Percentiles rank a stretch among this genome's conserved stretches.
phyloP scores from a whole-genome alignment of 2,329 filamentous ascomycete genomes.

The Amauroascus verrucosus region DNA sequence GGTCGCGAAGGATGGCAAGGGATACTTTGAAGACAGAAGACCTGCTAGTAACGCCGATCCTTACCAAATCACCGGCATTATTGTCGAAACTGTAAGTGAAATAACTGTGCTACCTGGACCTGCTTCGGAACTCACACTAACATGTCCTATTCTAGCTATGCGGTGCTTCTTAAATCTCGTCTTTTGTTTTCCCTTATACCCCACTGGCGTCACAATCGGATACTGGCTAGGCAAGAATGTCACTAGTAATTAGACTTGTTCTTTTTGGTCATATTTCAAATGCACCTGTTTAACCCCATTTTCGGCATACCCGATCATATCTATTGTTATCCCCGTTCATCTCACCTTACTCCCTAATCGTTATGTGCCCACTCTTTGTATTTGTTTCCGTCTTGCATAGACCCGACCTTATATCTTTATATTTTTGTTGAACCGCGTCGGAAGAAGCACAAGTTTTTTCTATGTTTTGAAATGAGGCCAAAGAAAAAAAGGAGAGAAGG shows the following conservation, averaged over 20 bases:
- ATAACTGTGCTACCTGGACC: not conserved
- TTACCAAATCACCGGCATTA: conserved; percentile 73
- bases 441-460: not conserved
- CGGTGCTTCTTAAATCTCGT: conserved; percentile 32
- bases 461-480: not conserved
- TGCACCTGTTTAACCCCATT: not conserved
- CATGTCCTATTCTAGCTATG: conserved; percentile 25
- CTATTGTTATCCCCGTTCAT: conserved; percentile 3
- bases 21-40: conserved; percentile 83
- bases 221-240: conserved; percentile 7
- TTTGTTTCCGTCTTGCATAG: conserved; percentile 3
- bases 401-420: not conserved
- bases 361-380: not conserved
- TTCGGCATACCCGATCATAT: conserved; percentile 5
- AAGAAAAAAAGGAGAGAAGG: not conserved
- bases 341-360: not conserved
- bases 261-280: not conserved
- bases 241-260: conserved; percentile 11
- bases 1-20: conserved; percentile 75
- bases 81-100: conserved; percentile 57
- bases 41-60: conserved; percentile 80
- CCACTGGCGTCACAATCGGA: conserved; percentile 13
- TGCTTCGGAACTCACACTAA: not conserved
- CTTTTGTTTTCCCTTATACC: conserved; percentile 34
- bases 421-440: not conserved